Base-by-base conservation (phyloP, 129 eudicot species). In the Flaveria sonorensis region DNA sequence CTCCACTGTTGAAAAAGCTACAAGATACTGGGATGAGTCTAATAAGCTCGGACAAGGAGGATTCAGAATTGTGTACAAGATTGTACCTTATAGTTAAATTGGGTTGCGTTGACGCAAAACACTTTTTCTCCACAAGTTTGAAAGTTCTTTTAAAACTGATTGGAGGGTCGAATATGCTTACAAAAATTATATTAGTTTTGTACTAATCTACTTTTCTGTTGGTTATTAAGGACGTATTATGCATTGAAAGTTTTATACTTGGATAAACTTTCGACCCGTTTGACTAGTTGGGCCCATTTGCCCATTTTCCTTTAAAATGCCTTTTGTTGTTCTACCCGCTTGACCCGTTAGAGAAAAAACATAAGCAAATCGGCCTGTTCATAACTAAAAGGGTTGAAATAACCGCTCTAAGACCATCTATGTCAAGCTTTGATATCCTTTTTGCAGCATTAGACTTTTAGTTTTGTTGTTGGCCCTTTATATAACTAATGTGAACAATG, bases 41-140 rank as follows among this genome's bases (percentile, higher is more conserved):
- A 88, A 90, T 83, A 90, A 90, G 83, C 89, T 88, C 15, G 96
- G 93, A 68, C 88, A 90, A 69, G 92, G 96, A 50, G 92, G 96
- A 65, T 87, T 81, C 43, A 92, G 96, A 60, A 86, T 88, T 19
- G 96, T 90, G 10, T 90, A 90, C 72, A 88, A 88, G 96, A 93
- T 90, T 74, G 14, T n/a, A 21, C 36, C 20, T 66, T 59, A 7
- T 36, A 63, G 60, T 53, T 16, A 10, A 2, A 3, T 21, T 56
- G 30, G 6, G 28, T 19, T 56, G 28, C 32, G 1, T 56, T 1
- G 14, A 9, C 28, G 14, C 13, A 3, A 20, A 56, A 19, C 28
- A 56, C 14, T 20, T 7, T 51, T 16, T 51, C 16, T 2, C 9
- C 12, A 10, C 19, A 20, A 56, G 9, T 1, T 19, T 56, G 11